Evolutionary conservation across 2,329 filamentous ascomycete species (phyloP).

Genomic region (Fusarium austroafricanum): DNA sequence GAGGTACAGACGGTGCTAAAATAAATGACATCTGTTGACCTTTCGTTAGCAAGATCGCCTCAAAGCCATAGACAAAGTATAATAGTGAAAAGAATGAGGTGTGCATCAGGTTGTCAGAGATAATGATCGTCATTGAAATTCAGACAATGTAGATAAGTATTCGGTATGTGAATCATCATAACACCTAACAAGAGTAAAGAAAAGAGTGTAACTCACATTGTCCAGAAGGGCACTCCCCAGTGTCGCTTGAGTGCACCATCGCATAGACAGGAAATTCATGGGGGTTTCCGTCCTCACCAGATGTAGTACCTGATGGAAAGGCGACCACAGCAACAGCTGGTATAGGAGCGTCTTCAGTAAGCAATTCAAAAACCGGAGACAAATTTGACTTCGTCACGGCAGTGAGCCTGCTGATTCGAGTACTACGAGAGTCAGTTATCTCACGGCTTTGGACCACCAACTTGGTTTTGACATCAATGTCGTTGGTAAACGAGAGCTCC

Average conservation of each 20-base stretch:
- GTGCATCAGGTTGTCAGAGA: conserved; percentile 90
- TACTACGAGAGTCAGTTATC: conserved; percentile 38
- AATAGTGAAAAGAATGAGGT: conserved; percentile 31
- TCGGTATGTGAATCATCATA: conserved; percentile 86
- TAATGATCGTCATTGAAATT: conserved; percentile 85
- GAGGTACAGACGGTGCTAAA: conserved; percentile 52
- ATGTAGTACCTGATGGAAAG: conserved; percentile 67
- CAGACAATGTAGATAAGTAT: conserved; percentile 99
- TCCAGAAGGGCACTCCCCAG: conserved; percentile 87
- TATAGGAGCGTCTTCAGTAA: conserved; percentile 78
- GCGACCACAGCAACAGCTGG: conserved; percentile 80
- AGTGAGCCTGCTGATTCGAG: conserved; percentile 69
- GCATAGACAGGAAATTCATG: conserved; percentile 65
- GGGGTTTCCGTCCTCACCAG: conserved; percentile 45
- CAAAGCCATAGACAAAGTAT: conserved; percentile 7
- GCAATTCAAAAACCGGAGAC: conserved; percentile 72
- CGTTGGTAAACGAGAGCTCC: conserved; percentile 66
- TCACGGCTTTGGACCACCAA: conserved; percentile 62
- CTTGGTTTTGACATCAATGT: conserved; percentile 66
- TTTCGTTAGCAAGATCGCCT: conserved; percentile 49
- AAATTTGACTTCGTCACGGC: conserved; percentile 77
- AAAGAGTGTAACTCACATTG: conserved; percentile 79
- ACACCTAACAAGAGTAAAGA: conserved; percentile 54
- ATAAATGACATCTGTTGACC: conserved; percentile 49
- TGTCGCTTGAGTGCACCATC: conserved; percentile 86